A percentile compares a stretch with the other conserved stretches of the same genome.
phyloP scores from a whole-genome alignment of 306 rosid species.

The Cucumis sativus region Cucumber_9930_V3 NC_026661.2:8065501-8066000 shows the following conservation, averaged over 20 bases:
- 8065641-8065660: slow-evolving; percentile 53
- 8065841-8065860: slow-evolving; percentile 45
- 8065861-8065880: neutral
- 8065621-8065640: slow-evolving; percentile 8
- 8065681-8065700: slow-evolving; percentile 46
- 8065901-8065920: neutral
- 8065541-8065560: no score
- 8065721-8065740: neutral
- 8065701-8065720: slow-evolving; percentile 5
- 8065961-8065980: neutral
- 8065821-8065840: slow-evolving; percentile 89
- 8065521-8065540: no score
- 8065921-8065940: neutral
- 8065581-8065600: no score
- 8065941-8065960: neutral
- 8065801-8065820: slow-evolving; percentile 40
- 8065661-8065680: slow-evolving; percentile 71
- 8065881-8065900: neutral
- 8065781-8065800: slow-evolving; percentile 75
- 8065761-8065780: slow-evolving; percentile 37
- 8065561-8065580: no score
- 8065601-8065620: neutral
- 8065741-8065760: neutral
- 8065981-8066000: neutral
- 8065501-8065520: no score